Evolutionary conservation across 805 yeast species (phyloP).

Genomic region (Citeromyces nyonsensis): DNA sequence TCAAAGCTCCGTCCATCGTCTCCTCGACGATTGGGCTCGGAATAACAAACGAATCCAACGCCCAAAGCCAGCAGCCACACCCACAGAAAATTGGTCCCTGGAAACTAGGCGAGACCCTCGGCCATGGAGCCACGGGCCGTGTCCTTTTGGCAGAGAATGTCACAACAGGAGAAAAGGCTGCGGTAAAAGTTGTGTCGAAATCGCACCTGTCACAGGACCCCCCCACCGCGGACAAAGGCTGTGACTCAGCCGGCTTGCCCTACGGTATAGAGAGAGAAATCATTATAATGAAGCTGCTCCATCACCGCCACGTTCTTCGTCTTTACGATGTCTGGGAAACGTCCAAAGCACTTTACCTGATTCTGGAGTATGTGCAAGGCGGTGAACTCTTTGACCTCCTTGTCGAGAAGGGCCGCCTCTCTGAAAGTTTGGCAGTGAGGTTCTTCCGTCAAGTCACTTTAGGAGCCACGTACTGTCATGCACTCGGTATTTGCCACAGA

Average conservation of each 20-base stretch:
- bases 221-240: slow-evolving; percentile 14
- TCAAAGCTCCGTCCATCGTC: slow-evolving; percentile 1
- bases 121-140: slow-evolving; percentile 94
- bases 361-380: slow-evolving; percentile 77
- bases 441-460: slow-evolving; percentile 65
- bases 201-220: slow-evolving; percentile 35
- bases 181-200: slow-evolving; percentile 92
- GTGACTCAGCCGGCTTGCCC: slow-evolving; percentile 53
- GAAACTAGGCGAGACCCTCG: slow-evolving; percentile 89
- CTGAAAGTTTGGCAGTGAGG: slow-evolving; percentile 59
- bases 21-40: slow-evolving; percentile 3
- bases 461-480: slow-evolving; percentile 74
- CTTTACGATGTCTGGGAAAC: slow-evolving; percentile 98
- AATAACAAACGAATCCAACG: neutral
- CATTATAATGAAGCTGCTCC: slow-evolving; percentile 88
- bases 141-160: slow-evolving; percentile 85
- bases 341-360: slow-evolving; percentile 70
- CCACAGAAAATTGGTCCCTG: slow-evolving; percentile 74
- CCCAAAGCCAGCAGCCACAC: slow-evolving; percentile 14
- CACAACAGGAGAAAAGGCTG: slow-evolving; percentile 79
- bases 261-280: slow-evolving; percentile 96
- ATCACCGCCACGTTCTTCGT: slow-evolving; percentile 88
- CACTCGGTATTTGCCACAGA: slow-evolving; percentile 67
- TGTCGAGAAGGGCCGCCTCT: slow-evolving; percentile 54
- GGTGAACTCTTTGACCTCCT: slow-evolving; percentile 71